Percentiles rank a stretch among this genome's conserved stretches.
Conservation (phyloP, 1,284 basidiomycete species). For the Ustilago shanxiensis region DNA sequence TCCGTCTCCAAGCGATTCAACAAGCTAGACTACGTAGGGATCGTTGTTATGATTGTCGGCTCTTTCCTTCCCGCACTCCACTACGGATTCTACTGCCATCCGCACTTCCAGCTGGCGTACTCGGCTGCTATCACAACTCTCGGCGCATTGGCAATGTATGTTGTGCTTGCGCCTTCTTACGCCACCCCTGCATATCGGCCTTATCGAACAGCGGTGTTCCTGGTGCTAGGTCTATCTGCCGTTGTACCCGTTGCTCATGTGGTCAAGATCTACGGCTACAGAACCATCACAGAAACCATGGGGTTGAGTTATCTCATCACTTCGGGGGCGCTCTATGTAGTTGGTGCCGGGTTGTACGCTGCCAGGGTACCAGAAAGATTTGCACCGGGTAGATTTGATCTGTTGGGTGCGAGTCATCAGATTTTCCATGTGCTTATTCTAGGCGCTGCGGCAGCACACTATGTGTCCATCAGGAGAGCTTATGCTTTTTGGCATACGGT, state of each 20-base stretch:
- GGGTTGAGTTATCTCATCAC: slow-evolving; percentile 55
- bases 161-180: slow-evolving; percentile 84
- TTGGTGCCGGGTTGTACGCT: slow-evolving; percentile 72
- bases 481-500: slow-evolving; percentile 68
- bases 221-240: slow-evolving; percentile 81
- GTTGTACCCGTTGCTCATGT: slow-evolving; percentile 81
- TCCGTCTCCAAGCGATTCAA: slow-evolving; percentile 72
- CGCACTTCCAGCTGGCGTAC: slow-evolving; percentile 55
- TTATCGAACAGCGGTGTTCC: slow-evolving; percentile 83
- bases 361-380: slow-evolving; percentile 84
- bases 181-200: slow-evolving; percentile 81
- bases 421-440: slow-evolving; percentile 85
- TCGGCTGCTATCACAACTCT: slow-evolving; percentile 74
- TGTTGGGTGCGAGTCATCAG: slow-evolving; percentile 72
- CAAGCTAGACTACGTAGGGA: slow-evolving; percentile 72
- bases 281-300: slow-evolving; percentile 59
- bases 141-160: slow-evolving; percentile 79
- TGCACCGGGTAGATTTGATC: slow-evolving; percentile 83
- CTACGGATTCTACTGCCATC: slow-evolving; percentile 68
- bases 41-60: slow-evolving; percentile 77
- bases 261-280: slow-evolving; percentile 72
- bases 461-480: slow-evolving; percentile 69
- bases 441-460: slow-evolving; percentile 82
- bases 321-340: slow-evolving; percentile 61
- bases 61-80: slow-evolving; percentile 76